Conservation (phyloP, 164 flowering plant genomes). For the Magnolia sinica region DNA sequence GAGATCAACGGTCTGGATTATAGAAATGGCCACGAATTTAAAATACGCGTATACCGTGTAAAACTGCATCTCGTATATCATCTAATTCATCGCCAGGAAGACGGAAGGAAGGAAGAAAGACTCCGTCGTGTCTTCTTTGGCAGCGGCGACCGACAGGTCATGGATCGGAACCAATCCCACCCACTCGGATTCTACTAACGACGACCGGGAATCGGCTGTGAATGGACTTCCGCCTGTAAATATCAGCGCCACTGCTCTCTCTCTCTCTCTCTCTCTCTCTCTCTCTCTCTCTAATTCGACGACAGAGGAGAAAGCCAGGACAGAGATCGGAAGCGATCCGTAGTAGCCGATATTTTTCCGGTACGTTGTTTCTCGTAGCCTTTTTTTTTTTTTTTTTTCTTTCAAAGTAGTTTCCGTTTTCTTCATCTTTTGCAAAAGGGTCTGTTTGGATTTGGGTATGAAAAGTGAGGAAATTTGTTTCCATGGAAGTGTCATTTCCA, state of each 20-base stretch:
- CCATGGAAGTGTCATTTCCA: too few relatives aligned
- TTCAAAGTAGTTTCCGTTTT: too few relatives aligned
- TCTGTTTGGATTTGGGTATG: too few relatives aligned
- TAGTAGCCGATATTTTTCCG: neutral
- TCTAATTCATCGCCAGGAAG: neutral
- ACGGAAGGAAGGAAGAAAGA: neutral
- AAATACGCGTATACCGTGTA: too few relatives aligned
- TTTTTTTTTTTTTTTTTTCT: too few relatives aligned
- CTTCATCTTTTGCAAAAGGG: too few relatives aligned
- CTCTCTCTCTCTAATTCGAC: neutral
- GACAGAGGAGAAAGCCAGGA: neutral
- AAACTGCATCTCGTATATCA: too few relatives aligned
- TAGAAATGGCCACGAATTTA: too few relatives aligned
- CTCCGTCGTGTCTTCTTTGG: neutral
- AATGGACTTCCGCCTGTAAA: neutral
- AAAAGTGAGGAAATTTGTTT: too few relatives aligned
- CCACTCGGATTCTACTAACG: neutral
- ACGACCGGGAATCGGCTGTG: neutral
- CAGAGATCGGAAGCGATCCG: neutral
- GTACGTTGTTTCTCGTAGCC: neutral
- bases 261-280: neutral
- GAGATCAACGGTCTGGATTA: too few relatives aligned
- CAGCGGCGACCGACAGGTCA: neutral
- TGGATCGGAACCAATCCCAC: neutral
- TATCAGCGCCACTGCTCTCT: neutral